These are phyloP conservation scores for Misopates orontium DNA, from an alignment of 257 asterid genomes.

Conservation along the genomic window DNA sequence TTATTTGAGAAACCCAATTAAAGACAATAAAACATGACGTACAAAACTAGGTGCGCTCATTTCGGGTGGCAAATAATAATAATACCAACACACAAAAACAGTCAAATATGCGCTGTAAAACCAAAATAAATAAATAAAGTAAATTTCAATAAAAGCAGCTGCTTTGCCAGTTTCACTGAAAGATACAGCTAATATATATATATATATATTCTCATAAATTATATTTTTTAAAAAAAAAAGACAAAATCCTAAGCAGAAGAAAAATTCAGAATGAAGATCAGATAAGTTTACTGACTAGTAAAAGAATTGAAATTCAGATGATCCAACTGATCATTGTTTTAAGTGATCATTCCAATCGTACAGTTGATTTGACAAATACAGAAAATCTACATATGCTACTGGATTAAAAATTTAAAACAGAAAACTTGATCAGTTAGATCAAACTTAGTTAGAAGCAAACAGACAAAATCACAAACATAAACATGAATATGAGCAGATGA, in stretches of 20 bases:
- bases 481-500: not conserved
- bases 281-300: no score
- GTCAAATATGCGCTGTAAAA: not conserved
- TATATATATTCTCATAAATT: no score
- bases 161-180: constrained; percentile 21
- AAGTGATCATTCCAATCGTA: no score
- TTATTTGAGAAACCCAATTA: constrained; percentile 22
- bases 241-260: no score
- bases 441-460: not conserved
- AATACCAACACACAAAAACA: no score
- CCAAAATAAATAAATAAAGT: constrained; percentile 8
- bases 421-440: not conserved
- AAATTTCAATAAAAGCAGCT: constrained; percentile 19
- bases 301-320: constrained; percentile 21
- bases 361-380: no score
- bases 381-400: not conserved
- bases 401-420: not conserved
- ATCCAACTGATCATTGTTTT: no score
- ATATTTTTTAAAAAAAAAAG: no score
- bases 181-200: no score
- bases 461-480: not conserved
- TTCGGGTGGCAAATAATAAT: constrained; percentile 7
- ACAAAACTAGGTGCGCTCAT: constrained; percentile 37
- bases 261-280: no score
- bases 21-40: constrained; percentile 31